Conservation (phyloP, 345 rosid genomes). For the Salix purpurea region DNA sequence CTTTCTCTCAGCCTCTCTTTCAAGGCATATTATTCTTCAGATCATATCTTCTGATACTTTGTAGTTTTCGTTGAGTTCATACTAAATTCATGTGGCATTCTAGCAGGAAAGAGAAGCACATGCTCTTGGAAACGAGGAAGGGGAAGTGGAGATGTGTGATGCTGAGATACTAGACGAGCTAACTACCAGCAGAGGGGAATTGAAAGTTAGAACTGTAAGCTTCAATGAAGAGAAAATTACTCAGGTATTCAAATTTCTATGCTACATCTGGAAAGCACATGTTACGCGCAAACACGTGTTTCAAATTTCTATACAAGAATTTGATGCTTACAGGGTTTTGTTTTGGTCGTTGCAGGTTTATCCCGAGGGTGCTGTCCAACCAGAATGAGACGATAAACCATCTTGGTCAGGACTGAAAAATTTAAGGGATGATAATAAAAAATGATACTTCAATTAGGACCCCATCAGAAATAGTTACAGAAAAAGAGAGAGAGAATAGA, state of each 20-base stretch:
- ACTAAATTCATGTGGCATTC: neutral
- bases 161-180: slow-evolving; percentile 72
- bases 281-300: neutral
- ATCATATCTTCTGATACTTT: neutral
- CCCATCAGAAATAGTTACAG: too few relatives aligned
- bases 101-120: slow-evolving; percentile 36
- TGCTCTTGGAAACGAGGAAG: slow-evolving; percentile 21
- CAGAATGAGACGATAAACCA: neutral
- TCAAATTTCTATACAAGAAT: neutral
- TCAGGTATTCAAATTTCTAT: neutral
- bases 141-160: slow-evolving; percentile 34
- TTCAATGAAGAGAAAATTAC: slow-evolving; percentile 33
- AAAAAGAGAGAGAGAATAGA: too few relatives aligned
- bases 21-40: slow-evolving; percentile 16
- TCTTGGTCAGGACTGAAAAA: too few relatives aligned
- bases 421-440: too few relatives aligned
- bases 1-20: slow-evolving; percentile 31
- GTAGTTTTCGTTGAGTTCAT: neutral
- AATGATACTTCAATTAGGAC: too few relatives aligned
- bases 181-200: slow-evolving; percentile 79
- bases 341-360: neutral
- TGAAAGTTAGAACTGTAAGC: slow-evolving; percentile 55
- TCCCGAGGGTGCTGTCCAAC: neutral
- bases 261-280: too few relatives aligned
- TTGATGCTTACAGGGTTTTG: neutral